Percentiles rank a stretch among this genome's conserved stretches.
phyloP scores from a whole-genome alignment of 306 rosid species.

The Psophocarpus tetragonolobus region DNA sequence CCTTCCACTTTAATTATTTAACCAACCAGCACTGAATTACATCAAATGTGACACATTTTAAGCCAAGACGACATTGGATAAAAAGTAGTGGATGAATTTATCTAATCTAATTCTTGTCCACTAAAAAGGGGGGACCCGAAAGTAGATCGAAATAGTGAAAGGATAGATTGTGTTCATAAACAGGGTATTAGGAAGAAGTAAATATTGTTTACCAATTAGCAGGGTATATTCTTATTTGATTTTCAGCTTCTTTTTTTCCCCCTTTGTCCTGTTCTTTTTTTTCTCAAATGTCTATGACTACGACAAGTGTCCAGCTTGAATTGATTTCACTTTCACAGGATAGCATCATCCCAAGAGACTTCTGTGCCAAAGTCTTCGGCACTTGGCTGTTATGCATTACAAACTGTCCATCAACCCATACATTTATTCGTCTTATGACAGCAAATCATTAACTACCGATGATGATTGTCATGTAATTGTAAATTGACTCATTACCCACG shows the following conservation, averaged over 20 bases:
- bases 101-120: conserved; percentile 22
- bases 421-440: conserved; percentile 35
- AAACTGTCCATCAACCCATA: conserved; percentile 31
- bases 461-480: conserved; percentile 29
- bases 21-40: neutral
- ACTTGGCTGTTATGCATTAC: conserved; percentile 37
- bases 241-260: neutral
- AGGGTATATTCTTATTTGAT: neutral
- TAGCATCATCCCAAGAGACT: conserved; percentile 12
- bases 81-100: conserved; percentile 7
- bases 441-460: conserved; percentile 20
- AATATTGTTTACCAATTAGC: neutral
- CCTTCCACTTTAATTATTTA: conserved; percentile 11
- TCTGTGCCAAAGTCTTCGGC: conserved; percentile 37
- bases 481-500: neutral
- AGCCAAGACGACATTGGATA: neutral
- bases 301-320: conserved; percentile 25
- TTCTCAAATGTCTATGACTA: neutral
- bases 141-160: conserved; percentile 25
- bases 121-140: neutral
- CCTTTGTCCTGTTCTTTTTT: neutral
- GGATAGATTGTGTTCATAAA: neutral
- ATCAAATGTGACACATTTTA: neutral
- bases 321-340: neutral
- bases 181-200: neutral